Percentiles rank a stretch among this genome's conserved stretches.
phyloP scores from a whole-genome alignment of 2,329 filamentous ascomycete genomes.

The Ceratocystis lukuohia region DNA sequence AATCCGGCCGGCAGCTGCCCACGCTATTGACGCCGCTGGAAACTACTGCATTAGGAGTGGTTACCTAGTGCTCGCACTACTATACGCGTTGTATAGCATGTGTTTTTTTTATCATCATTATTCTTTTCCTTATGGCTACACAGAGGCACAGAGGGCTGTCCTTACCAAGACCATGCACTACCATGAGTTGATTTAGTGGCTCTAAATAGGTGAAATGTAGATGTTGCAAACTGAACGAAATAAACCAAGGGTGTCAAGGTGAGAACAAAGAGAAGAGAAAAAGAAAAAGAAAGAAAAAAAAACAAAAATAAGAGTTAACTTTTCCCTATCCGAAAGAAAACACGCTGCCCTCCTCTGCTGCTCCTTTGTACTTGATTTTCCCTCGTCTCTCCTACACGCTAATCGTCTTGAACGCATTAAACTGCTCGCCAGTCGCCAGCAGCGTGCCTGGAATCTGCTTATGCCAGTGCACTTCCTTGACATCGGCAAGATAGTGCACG shows the following conservation, averaged over 20 bases:
- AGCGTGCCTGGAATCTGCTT: constrained; percentile 83
- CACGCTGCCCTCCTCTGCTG: background rate
- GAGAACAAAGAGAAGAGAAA: background rate
- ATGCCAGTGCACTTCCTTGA: constrained; percentile 97
- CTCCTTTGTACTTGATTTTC: constrained; percentile 19
- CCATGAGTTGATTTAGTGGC: too few species aligned
- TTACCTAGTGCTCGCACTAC: background rate
- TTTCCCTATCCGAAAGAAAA: constrained; percentile 8
- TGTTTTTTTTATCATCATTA: too few species aligned
- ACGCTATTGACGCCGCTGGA: background rate
- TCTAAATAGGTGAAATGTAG: too few species aligned
- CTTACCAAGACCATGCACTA: too few species aligned
- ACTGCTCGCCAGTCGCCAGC: constrained; percentile 81
- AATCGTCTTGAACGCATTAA: constrained; percentile 75
- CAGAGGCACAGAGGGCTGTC: too few species aligned
- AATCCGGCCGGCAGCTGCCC: background rate
- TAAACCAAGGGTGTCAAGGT: too few species aligned
- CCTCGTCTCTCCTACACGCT: constrained; percentile 43
- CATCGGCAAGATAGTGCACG: constrained; percentile 88
- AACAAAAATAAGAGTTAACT: background rate
- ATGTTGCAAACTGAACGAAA: too few species aligned
- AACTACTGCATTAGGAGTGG: background rate
- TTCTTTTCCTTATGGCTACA: too few species aligned
- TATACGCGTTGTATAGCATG: too few species aligned
- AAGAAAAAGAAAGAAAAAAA: background rate